Evolutionary conservation across 148 eudicot species (phyloP).

Genomic region (Fagopyrum tataricum): DNA sequence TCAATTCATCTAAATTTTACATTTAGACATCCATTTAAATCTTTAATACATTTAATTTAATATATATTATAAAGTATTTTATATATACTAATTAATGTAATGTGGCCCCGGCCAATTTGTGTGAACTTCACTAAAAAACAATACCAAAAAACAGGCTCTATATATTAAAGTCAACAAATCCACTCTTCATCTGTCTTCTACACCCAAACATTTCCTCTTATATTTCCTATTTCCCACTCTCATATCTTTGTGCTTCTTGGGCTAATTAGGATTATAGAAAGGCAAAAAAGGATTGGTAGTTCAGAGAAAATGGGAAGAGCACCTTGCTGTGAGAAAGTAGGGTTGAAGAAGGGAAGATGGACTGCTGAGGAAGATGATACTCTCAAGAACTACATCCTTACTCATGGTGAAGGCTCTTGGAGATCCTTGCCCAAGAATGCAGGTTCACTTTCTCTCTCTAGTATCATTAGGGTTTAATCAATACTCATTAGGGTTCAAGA

Average conservation of each 20-base stretch:
- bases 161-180: not conserved
- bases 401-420: slow-evolving; percentile 14
- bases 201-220: not conserved
- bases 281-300: not conserved
- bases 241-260: too few relatives aligned
- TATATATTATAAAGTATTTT: not conserved
- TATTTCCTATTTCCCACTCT: too few relatives aligned
- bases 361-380: slow-evolving; percentile 31
- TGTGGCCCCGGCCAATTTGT: not conserved
- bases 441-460: slow-evolving; percentile 27
- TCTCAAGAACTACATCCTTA: slow-evolving; percentile 18
- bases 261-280: too few relatives aligned
- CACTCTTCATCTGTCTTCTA: not conserved
- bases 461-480: too few relatives aligned
- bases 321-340: slow-evolving; percentile 42
- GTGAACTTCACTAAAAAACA: not conserved
- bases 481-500: too few relatives aligned
- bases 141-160: not conserved
- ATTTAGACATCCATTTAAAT: not conserved
- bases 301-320: slow-evolving; percentile 35
- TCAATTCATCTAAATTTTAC: too few relatives aligned
- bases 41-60: too few relatives aligned
- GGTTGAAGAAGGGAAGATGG: slow-evolving; percentile 43
- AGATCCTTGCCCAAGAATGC: slow-evolving; percentile 75
- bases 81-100: not conserved